Evolutionary conservation across 345 rosid species (phyloP).

Genomic region (Murraya koenigii): DNA sequence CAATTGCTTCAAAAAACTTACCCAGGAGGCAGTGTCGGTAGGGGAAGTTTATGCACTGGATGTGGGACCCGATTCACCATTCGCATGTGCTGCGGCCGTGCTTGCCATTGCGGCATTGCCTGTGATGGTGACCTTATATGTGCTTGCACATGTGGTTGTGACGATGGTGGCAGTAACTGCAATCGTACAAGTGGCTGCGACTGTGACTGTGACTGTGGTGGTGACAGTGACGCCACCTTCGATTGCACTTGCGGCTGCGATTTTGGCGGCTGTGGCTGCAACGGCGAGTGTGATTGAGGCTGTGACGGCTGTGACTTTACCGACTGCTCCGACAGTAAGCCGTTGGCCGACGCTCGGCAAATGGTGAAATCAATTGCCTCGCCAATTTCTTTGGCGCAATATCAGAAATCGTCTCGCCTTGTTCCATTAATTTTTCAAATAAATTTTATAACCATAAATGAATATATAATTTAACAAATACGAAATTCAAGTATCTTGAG

Average conservation of each 20-base stretch:
- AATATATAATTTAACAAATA: neutral
- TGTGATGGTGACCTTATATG: slow-evolving; percentile 16
- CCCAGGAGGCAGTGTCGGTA: slow-evolving; percentile 31
- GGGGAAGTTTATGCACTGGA: slow-evolving; percentile 37
- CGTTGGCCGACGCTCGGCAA: slow-evolving; percentile 32
- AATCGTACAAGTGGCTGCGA: slow-evolving; percentile 16
- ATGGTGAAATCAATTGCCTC: slow-evolving; percentile 50
- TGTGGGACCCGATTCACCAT: slow-evolving; percentile 31
- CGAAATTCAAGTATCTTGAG: neutral
- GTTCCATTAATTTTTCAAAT: slow-evolving; percentile 34
- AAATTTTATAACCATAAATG: neutral
- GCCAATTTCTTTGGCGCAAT: slow-evolving; percentile 41
- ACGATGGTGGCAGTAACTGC: slow-evolving; percentile 9
- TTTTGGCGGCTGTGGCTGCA: slow-evolving; percentile 16
- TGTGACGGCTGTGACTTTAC: slow-evolving; percentile 18
- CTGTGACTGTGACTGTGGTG: slow-evolving; percentile 12
- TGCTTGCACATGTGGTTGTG: slow-evolving; percentile 10
- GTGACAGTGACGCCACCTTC: slow-evolving; percentile 14
- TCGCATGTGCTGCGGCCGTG: slow-evolving; percentile 27
- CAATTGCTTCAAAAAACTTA: slow-evolving; percentile 15
- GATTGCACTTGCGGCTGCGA: slow-evolving; percentile 18
- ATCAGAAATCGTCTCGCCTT: slow-evolving; percentile 40
- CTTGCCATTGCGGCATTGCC: slow-evolving; percentile 24
- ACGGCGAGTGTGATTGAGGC: neutral
- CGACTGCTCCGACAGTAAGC: slow-evolving; percentile 27